Evolutionary conservation across 2,329 filamentous ascomycete species (phyloP), one percentile per base, ranked within the genome.

Genomic region (Cryphonectria carpinicola): DNA sequence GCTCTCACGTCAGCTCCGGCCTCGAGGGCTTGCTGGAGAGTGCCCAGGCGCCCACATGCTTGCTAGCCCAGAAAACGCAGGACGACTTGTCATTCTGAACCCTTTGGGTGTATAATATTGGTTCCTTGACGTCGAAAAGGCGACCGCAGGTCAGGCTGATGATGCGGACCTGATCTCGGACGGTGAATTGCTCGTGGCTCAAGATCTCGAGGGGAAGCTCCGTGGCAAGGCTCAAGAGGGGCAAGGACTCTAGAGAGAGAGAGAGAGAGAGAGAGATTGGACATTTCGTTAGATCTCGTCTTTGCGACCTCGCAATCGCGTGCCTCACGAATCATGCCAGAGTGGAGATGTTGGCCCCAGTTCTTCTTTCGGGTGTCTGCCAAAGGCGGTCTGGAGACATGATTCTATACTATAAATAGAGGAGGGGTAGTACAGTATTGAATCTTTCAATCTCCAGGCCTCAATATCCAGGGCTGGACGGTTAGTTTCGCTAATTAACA

Each of bases 11-110:
- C 69, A 65, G 74, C 76, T 32, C 76, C 76, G 13, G 71, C 73
- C 17, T 69, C 73, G 5, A 76, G 65, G 32, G 73, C 75, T 58
- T 73, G 73, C 67, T 74, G 71, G n/a, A 76, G 46, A 22, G 74
- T 76, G 56, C 71, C 73, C 22, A 76, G 61, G 19, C 66, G 66
- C 60, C 76, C 76, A 32, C 37, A 64, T 74, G 67, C 49, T 74
- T 72, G 63, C 74, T 73, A 37, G 71, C 75, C 74, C 74, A 76
- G 65, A 75, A 76, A 10, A 76, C 70, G 56, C 69, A 74, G 1
- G 67, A 71, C 0, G 72, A 54, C 19, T 35, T 62, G 17, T 63
- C 67, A 22, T 67, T 39, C 43, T 70, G 72, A 37, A 76, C 69
- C 69, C 75, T 74, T 54, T 71, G 62, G 22, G 66, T 25, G 62